Evolutionary conservation across 768 basidiomycete genomes (phyloP).

Genomic region (Austroboletus festivus): DNA sequence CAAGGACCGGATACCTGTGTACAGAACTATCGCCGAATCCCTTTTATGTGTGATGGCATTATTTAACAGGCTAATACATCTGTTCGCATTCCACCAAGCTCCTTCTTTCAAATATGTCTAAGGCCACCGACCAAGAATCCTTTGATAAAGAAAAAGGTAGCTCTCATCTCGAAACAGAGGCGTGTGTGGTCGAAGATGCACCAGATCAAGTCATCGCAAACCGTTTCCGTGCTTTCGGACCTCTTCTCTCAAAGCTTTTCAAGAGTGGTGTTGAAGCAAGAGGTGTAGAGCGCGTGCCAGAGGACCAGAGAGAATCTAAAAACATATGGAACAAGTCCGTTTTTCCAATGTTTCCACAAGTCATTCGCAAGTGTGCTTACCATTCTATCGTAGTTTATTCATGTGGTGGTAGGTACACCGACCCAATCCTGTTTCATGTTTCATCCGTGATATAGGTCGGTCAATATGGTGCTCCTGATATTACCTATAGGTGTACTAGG

Average conservation of each 20-base stretch:
- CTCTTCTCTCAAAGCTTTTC: slow-evolving; percentile 39
- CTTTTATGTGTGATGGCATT: too few relatives aligned
- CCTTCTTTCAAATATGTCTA: slow-evolving; percentile 1
- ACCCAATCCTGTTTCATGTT: background rate
- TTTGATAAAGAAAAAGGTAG: slow-evolving; percentile 22
- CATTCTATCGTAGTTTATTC: slow-evolving; percentile 30
- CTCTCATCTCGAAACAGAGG: background rate
- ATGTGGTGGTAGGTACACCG: slow-evolving; percentile 41
- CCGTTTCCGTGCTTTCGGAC: slow-evolving; percentile 31
- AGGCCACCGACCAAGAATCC: background rate
- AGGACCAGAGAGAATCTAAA: slow-evolving; percentile 43
- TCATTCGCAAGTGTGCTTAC: background rate
- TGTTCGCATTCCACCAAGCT: too few relatives aligned
- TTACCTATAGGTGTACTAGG: slow-evolving; percentile 51
- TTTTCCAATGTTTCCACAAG: slow-evolving; percentile 6
- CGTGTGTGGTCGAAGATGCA: slow-evolving; percentile 19
- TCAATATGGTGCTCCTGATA: slow-evolving; percentile 45
- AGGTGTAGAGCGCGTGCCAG: slow-evolving; percentile 54
- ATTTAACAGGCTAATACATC: too few relatives aligned
- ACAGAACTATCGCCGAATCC: too few relatives aligned
- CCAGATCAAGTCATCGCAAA: slow-evolving; percentile 28
- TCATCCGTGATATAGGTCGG: slow-evolving; percentile 34
- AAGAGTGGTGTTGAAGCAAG: slow-evolving; percentile 50
- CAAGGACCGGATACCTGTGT: too few relatives aligned
- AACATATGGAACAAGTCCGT: slow-evolving; percentile 47